A percentile compares a stretch with the other conserved stretches of the same genome.
These are phyloP conservation scores for Acorus gramineus DNA, from an alignment of 106 monocot species.

Conservation along the genomic window DNA sequence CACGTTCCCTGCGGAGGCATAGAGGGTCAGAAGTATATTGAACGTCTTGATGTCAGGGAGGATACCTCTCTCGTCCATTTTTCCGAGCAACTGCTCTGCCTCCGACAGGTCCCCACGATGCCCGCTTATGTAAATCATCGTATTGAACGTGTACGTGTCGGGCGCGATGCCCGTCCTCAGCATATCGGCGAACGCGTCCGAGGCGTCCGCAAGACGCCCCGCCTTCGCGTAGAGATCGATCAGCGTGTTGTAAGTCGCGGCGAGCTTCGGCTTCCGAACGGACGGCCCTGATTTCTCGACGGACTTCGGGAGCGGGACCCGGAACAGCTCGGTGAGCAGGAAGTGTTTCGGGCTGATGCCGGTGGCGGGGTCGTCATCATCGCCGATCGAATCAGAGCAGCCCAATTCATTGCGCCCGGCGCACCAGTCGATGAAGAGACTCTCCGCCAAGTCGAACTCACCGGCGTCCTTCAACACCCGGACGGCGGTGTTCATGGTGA, in stretches of 20 bases:
- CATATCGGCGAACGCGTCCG: slow-evolving; percentile 56
- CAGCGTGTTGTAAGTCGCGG: slow-evolving; percentile 67
- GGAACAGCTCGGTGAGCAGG: slow-evolving; percentile 58
- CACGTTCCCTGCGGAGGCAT: slow-evolving; percentile 26
- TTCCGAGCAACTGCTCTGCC: slow-evolving; percentile 46
- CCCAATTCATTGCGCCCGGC: slow-evolving; percentile 36
- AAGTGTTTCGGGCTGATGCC: slow-evolving; percentile 35
- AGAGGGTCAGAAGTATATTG: slow-evolving; percentile 68
- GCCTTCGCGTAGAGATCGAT: slow-evolving; percentile 88
- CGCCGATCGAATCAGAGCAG: slow-evolving; percentile 4
- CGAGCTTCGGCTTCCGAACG: slow-evolving; percentile 35
- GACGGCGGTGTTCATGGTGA: slow-evolving; percentile 52
- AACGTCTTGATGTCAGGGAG: slow-evolving; percentile 65
- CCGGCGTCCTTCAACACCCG: slow-evolving; percentile 52
- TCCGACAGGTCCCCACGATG: slow-evolving; percentile 34
- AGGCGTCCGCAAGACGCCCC: slow-evolving; percentile 54
- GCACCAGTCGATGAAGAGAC: slow-evolving; percentile 50
- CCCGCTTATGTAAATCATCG: slow-evolving; percentile 66
- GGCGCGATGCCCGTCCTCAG: slow-evolving; percentile 46
- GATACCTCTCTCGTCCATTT: slow-evolving; percentile 62
- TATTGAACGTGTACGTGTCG: slow-evolving; percentile 69
- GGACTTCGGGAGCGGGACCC: slow-evolving; percentile 3
- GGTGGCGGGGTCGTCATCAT: slow-evolving; percentile 1
- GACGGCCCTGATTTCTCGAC: neutral
- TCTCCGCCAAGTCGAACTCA: slow-evolving; percentile 33